Conservation (phyloP, 495 filamentous ascomycete species). For the Venustampulla echinocandica region DNA sequence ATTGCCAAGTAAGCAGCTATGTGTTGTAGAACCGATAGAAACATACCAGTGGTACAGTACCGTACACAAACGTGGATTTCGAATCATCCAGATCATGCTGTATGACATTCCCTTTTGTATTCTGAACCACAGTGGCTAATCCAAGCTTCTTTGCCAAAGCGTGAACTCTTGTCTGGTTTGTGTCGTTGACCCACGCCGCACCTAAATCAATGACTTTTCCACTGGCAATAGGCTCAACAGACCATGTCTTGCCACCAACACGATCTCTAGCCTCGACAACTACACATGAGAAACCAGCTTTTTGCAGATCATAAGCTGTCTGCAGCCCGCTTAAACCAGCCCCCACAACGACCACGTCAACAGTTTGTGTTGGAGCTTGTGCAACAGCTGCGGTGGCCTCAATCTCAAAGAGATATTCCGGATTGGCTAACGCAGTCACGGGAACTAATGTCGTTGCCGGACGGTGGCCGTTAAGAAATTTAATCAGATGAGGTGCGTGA, state of each 20-base stretch:
- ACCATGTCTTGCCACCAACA: conserved; percentile 43
- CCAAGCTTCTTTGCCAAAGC: conserved; percentile 28
- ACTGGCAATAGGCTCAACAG: conserved; percentile 12
- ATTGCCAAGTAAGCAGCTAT: neutral
- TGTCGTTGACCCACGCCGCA: conserved; percentile 45
- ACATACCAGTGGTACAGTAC: conserved; percentile 25
- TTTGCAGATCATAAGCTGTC: conserved; percentile 32
- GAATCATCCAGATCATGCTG: conserved; percentile 26
- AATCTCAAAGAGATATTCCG: conserved; percentile 29
- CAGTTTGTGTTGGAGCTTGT: neutral
- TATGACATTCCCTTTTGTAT: conserved; percentile 27
- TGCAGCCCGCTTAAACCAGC: conserved; percentile 41
- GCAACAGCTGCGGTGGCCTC: conserved; percentile 27
- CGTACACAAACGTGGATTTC: conserved; percentile 22
- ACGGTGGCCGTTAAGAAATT: conserved; percentile 26
- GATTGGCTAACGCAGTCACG: conserved; percentile 25
- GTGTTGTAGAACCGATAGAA: neutral
- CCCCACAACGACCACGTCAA: conserved; percentile 42
- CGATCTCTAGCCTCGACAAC: conserved; percentile 42
- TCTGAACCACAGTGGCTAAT: conserved; percentile 35
- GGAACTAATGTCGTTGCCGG: conserved; percentile 29
- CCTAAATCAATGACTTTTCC: conserved; percentile 36
- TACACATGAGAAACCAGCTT: conserved; percentile 32
- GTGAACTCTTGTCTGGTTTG: conserved; percentile 34
- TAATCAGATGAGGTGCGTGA: conserved; percentile 23